phyloP scores from a whole-genome alignment of 1,284 basidiomycete species.

The Quambalaria eucalypti region DNA sequence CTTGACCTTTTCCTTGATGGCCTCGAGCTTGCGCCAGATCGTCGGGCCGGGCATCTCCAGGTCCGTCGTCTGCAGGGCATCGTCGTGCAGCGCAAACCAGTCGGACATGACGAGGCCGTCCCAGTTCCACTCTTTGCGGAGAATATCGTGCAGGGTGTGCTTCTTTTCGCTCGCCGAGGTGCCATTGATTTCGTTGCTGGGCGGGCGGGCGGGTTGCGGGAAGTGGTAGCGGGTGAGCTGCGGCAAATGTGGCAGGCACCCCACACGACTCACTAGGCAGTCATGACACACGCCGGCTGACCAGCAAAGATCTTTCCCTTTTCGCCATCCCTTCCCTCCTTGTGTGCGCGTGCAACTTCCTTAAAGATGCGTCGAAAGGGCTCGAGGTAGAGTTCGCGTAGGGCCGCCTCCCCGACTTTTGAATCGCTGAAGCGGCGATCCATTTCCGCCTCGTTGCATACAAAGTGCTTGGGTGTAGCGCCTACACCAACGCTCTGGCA shows the following conservation, averaged over 20 bases:
- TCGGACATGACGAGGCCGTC: slow-evolving; percentile 58
- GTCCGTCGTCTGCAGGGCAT: not conserved
- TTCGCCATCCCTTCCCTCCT: not conserved
- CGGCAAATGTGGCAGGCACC: not conserved
- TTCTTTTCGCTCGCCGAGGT: slow-evolving; percentile 62
- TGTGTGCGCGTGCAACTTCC: slow-evolving; percentile 1
- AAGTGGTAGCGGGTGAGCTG: too few relatives aligned
- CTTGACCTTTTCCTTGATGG: slow-evolving; percentile 1
- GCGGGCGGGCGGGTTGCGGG: slow-evolving; percentile 40
- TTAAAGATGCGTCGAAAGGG: slow-evolving; percentile 5
- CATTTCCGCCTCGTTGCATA: slow-evolving; percentile 7
- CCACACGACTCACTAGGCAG: slow-evolving; percentile 4
- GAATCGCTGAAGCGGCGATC: slow-evolving; percentile 41
- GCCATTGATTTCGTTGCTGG: slow-evolving; percentile 56
- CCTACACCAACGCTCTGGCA: slow-evolving; percentile 4
- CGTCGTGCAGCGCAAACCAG: slow-evolving; percentile 11
- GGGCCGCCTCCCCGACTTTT: slow-evolving; percentile 64
- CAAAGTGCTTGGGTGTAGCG: slow-evolving; percentile 11
- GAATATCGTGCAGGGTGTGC: slow-evolving; percentile 57
- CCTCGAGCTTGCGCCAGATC: not conserved
- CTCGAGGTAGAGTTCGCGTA: slow-evolving; percentile 50
- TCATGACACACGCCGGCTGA: slow-evolving; percentile 10
- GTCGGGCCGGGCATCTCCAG: slow-evolving; percentile 13
- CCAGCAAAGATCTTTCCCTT: not conserved
- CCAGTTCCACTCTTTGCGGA: slow-evolving; percentile 66